phyloP scores from a whole-genome alignment of 2,329 filamentous ascomycete species.

The Stachybotrys chlorohalonatus region DNA sequence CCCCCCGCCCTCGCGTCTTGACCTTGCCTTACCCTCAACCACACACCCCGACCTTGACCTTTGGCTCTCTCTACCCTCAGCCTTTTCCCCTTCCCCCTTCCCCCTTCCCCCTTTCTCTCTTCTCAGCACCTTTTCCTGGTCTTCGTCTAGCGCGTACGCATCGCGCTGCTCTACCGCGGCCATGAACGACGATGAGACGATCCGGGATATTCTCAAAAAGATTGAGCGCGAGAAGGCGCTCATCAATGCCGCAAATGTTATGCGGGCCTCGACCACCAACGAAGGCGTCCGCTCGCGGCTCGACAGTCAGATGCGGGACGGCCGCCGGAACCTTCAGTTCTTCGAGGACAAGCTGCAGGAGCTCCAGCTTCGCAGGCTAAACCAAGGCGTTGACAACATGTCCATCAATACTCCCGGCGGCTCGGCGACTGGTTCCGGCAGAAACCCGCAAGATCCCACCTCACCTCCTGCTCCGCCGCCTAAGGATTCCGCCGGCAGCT shows the following conservation, averaged over 20 bases:
- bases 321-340: conserved; percentile 87
- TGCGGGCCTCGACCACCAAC: conserved; percentile 95
- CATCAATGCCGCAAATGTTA: conserved; percentile 86
- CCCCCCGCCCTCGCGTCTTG: conserved; percentile 1
- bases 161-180: conserved; percentile 30
- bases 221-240: conserved; percentile 95
- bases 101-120: not conserved
- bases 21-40: not conserved
- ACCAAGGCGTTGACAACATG: conserved; percentile 59
- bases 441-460: conserved; percentile 28
- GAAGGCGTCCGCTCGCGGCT: conserved; percentile 81
- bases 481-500: conserved; percentile 50
- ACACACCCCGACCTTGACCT: not conserved
- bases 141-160: conserved; percentile 27
- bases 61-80: conserved; percentile 1
- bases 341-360: conserved; percentile 88
- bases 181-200: conserved; percentile 57
- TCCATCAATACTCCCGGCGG: conserved; percentile 40
- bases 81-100: conserved; percentile 2
- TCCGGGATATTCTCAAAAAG: conserved; percentile 85
- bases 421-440: not conserved
- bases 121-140: not conserved
- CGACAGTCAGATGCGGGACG: conserved; percentile 90
- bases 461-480: conserved; percentile 59
- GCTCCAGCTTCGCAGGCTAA: conserved; percentile 71